phyloP scores from a whole-genome alignment of 257 asterid genomes.

The Solanum megistacrolobum region DNA sequence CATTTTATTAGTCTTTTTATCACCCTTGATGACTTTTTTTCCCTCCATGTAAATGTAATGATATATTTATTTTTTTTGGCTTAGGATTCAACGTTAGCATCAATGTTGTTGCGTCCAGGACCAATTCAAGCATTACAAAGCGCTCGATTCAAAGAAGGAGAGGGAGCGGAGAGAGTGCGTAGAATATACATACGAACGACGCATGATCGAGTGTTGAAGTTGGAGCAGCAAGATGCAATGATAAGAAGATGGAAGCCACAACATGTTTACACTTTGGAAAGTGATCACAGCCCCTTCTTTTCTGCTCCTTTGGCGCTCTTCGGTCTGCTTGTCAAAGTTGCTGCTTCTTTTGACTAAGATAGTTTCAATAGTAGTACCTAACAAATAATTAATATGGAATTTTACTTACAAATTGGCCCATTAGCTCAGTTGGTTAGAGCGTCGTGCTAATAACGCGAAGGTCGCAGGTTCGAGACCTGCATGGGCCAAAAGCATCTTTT shows the following conservation, averaged over 20 bases:
- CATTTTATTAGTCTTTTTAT: too few species aligned
- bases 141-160: constrained; percentile 21
- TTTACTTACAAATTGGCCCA: not conserved
- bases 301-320: constrained; percentile 60
- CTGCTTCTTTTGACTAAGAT: constrained; percentile 10
- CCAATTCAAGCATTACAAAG: constrained; percentile 50
- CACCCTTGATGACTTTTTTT: too few species aligned
- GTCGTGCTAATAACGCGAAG: constrained; percentile 20
- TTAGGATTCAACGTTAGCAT: constrained; percentile 58
- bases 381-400: too few species aligned
- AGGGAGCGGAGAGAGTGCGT: constrained; percentile 32
- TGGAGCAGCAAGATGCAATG: constrained; percentile 70
- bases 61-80: not conserved
- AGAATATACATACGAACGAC: constrained; percentile 50
- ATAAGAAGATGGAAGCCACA: constrained; percentile 65
- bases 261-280: constrained; percentile 46
- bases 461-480: not conserved
- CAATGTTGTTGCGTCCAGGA: constrained; percentile 63
- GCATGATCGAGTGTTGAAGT: constrained; percentile 36
- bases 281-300: constrained; percentile 85
- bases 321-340: constrained; percentile 52
- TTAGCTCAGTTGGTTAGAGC: constrained; percentile 26
- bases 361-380: too few species aligned
- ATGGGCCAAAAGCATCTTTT: not conserved
- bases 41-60: not conserved